Evolutionary conservation across 2,329 filamentous ascomycete genomes (phyloP).

Genomic region (Metarhizium humberi): DNA sequence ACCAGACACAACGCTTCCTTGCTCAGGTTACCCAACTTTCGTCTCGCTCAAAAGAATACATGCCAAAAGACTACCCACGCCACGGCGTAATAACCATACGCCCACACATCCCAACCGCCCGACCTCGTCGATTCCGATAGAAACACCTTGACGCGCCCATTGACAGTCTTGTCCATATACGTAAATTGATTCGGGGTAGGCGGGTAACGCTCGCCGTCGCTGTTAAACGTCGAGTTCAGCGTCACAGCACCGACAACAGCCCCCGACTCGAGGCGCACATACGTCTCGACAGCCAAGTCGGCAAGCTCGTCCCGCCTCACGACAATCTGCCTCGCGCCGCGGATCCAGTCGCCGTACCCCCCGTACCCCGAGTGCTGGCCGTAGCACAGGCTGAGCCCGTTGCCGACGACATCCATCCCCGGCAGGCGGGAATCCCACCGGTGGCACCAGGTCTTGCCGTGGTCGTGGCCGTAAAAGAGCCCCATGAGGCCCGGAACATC

Average conservation of each 20-base stretch:
- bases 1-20: no score
- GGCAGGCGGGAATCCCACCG: conserved; percentile 32
- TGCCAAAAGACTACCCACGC: no score
- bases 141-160: no score
- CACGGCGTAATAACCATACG: no score
- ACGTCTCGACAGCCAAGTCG: conserved; percentile 40
- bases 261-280: conserved; percentile 48
- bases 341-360: conserved; percentile 55
- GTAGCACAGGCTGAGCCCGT: conserved; percentile 41
- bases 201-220: conserved; percentile 21
- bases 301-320: conserved; percentile 32
- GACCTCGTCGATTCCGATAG: no score
- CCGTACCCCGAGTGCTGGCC: conserved; percentile 61
- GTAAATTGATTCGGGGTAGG: no score
- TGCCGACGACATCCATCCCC: conserved; percentile 25
- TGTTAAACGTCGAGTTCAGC: conserved; percentile 47
- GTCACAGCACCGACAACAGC: conserved; percentile 35
- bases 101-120: no score
- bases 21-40: no score
- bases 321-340: conserved; percentile 48
- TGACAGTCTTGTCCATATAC: no score
- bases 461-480: conserved; percentile 57
- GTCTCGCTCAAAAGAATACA: no score
- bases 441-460: conserved; percentile 51
- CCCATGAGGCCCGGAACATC: conserved; percentile 44